These are phyloP conservation scores for Annulohypoxylon truncatum DNA, from an alignment of 2,329 filamentous ascomycete species.

Conservation along the genomic window DNA sequence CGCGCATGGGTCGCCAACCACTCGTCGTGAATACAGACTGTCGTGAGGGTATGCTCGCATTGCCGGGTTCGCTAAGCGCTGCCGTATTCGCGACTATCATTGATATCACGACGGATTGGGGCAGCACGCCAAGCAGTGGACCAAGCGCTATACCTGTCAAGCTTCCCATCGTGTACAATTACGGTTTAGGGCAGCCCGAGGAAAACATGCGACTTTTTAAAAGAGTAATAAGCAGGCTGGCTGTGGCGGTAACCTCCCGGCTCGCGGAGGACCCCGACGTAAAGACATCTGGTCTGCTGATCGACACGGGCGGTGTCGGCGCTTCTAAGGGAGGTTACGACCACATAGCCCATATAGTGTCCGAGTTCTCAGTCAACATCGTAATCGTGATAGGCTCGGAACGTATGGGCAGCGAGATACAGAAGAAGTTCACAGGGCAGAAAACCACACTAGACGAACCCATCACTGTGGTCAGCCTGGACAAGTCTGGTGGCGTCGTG, in stretches of 20 bases:
- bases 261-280: conserved; percentile 80
- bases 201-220: conserved; percentile 80
- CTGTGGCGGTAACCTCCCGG: conserved; percentile 80
- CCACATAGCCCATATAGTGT: conserved; percentile 78
- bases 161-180: conserved; percentile 90
- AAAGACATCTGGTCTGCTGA: conserved; percentile 80
- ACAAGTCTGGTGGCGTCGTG: conserved; percentile 87
- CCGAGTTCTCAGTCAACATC: conserved; percentile 75
- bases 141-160: conserved; percentile 91
- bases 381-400: conserved; percentile 86
- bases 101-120: conserved; percentile 85
- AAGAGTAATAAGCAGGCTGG: conserved; percentile 79
- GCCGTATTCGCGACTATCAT: conserved; percentile 88
- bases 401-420: conserved; percentile 78
- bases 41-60: conserved; percentile 78
- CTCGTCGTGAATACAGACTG: conserved; percentile 88
- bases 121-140: conserved; percentile 88
- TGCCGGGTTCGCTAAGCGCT: conserved; percentile 86
- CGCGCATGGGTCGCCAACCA: conserved; percentile 78
- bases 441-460: conserved; percentile 71
- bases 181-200: conserved; percentile 78
- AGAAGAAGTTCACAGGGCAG: conserved; percentile 71
- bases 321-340: conserved; percentile 78
- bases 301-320: conserved; percentile 82
- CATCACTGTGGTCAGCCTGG: conserved; percentile 80